Conservation (phyloP, 2,329 filamentous ascomycete species). For the Alternaria sp. region DNA sequence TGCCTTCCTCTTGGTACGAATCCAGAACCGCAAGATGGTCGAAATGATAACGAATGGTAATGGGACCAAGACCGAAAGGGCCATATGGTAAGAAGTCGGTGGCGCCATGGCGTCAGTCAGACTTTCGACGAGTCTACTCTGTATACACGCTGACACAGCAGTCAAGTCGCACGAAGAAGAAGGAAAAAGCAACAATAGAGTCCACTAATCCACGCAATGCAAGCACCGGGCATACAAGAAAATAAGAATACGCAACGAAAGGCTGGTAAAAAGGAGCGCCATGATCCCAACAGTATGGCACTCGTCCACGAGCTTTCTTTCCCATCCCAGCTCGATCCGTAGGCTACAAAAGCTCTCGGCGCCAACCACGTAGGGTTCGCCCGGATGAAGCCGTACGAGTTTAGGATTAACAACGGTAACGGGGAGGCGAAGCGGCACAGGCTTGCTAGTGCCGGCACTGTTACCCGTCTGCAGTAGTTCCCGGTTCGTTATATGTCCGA, state of each 20-base stretch:
- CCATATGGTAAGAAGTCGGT: slow-evolving; percentile 9
- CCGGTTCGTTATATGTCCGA: not conserved
- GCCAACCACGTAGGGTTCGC: not conserved
- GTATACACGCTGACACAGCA: not conserved
- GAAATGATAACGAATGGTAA: slow-evolving; percentile 6
- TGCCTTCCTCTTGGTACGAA: slow-evolving; percentile 6
- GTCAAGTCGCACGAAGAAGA: not conserved
- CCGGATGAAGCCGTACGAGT: not conserved
- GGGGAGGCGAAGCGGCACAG: not conserved
- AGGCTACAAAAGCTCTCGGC: not conserved
- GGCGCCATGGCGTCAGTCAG: slow-evolving; percentile 2
- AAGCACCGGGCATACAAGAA: not conserved
- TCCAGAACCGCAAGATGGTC: slow-evolving; percentile 8
- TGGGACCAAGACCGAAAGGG: slow-evolving; percentile 2
- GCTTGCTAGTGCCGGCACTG: not conserved
- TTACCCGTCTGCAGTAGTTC: not conserved
- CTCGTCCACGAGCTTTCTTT: not conserved
- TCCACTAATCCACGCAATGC: not conserved
- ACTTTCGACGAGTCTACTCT: not conserved
- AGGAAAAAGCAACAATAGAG: not conserved
- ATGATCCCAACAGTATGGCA: not conserved
- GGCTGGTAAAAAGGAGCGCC: not conserved
- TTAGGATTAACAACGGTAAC: not conserved
- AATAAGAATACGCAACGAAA: not conserved
- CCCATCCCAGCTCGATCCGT: not conserved